A percentile compares a stretch with the other conserved stretches of the same genome.
Conservation (phyloP, 129 eudicot genomes). For the Sambucus nigra region DNA sequence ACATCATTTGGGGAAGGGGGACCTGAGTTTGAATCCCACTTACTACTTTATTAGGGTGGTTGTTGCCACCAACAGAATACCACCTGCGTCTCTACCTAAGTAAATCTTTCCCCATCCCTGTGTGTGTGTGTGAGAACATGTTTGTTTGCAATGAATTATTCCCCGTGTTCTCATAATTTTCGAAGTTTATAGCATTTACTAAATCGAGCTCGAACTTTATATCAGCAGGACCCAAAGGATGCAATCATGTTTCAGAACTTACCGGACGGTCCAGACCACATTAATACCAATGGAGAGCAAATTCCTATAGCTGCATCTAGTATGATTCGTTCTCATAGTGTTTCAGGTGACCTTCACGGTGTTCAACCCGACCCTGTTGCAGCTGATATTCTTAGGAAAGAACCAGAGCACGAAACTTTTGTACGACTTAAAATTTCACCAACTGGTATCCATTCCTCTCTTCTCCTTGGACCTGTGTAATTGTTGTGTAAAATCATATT, state of each 20-base stretch:
- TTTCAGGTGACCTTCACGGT: constrained; percentile 86
- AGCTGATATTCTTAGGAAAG: constrained; percentile 95
- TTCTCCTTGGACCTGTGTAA: too few species aligned
- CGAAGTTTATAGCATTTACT: too few species aligned
- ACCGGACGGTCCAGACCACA: constrained; percentile 26
- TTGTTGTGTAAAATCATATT: background rate
- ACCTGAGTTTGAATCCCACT: too few species aligned
- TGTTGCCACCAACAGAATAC: too few species aligned
- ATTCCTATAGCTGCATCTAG: constrained; percentile 44
- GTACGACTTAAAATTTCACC: constrained; percentile 74
- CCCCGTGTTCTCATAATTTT: too few species aligned
- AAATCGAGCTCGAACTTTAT: background rate
- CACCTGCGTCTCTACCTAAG: too few species aligned
- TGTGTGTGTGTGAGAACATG: too few species aligned
- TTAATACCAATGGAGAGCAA: constrained; percentile 51
- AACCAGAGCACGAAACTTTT: constrained; percentile 96
- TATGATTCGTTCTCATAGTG: constrained; percentile 85
- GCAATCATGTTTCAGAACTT: constrained; percentile 26
- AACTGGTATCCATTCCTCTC: constrained; percentile 27
- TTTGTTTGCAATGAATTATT: too few species aligned
- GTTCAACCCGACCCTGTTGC: constrained; percentile 97
- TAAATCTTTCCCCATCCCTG: too few species aligned
- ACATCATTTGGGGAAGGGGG: too few species aligned
- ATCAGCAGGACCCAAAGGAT: too few species aligned
- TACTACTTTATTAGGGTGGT: too few species aligned